Evolutionary conservation across 2,329 filamentous ascomycete species (phyloP).

Genomic region (Fusarium anguioides): DNA sequence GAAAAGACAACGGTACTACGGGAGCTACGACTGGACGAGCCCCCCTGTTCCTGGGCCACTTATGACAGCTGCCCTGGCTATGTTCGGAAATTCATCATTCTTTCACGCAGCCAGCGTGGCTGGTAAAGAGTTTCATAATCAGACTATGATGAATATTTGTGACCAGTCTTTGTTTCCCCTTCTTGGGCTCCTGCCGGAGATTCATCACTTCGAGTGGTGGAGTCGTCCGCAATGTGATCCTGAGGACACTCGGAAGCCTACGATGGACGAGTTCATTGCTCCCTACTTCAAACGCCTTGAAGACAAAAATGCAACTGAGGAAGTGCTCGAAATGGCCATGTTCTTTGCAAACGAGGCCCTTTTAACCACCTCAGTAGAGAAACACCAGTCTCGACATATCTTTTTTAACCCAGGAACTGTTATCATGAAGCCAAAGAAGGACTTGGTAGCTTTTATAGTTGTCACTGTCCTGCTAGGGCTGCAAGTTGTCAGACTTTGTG

Average conservation of each 20-base stretch:
- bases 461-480: constrained; percentile 10
- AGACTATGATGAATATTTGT: not conserved
- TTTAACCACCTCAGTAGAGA: not conserved
- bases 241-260: not conserved
- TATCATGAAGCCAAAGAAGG: constrained; percentile 13
- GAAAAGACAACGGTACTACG: no score
- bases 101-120: not conserved
- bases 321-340: constrained; percentile 21
- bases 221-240: no score
- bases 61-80: constrained; percentile 16
- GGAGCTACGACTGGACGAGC: not conserved
- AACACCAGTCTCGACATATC: not conserved
- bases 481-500: constrained; percentile 1
- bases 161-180: not conserved
- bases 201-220: not conserved
- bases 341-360: constrained; percentile 30
- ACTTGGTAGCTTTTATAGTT: not conserved
- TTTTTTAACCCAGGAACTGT: not conserved
- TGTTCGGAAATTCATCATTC: constrained; percentile 17
- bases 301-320: not conserved
- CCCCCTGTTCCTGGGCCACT: constrained; percentile 6
- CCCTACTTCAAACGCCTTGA: not conserved
- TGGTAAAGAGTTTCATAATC: not conserved
- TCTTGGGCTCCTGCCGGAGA: not conserved
- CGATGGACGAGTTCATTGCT: not conserved